Evolutionary conservation across 257 asterid genomes (phyloP), one percentile per base, ranked within the genome.

Genomic region (Solanum virginianum): DNA sequence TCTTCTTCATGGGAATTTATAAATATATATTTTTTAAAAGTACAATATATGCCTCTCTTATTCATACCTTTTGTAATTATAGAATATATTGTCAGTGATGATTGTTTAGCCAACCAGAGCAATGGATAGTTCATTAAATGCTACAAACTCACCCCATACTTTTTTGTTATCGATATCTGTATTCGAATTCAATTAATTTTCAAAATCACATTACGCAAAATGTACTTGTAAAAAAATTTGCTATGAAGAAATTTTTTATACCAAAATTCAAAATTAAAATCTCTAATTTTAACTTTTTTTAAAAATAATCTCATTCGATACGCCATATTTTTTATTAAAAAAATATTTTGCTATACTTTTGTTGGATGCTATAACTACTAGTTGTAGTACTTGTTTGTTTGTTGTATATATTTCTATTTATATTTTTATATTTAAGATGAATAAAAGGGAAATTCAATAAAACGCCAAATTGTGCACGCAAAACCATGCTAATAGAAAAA

Each of bases 401-500:
- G 53, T 45, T 39, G 43, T 55, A 10, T 12, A 24, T 69, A n/a
- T n/a, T 32, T 83, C 39, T 36, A 3, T 36, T 36, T 36, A 36
- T 36, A 36, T 36, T 36, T 4, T 36, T 36, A 36, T 36, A 36
- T 4, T 36, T 36, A 7, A 8, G 43, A 74, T 80, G 80, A 39
- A 56, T 82, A 77, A 59, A 80, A 86, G 59, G 53, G 79, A 5
- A 81, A 24, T 1, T 6, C 6, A 8, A 82, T n/a, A 82, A 62
- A 83, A 55, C 20, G 32, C 84, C 87, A 84, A 86, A 80, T 16
- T 62, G 39, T 62, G 71, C 90, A 86, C 90, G 22, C 82, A 86
- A 88, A 86, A 59, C 87, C 65, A 86, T 53, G 90, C 84, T 47
- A 17, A 70, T 47, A 9, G 15, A 87, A 71, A 79, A 80, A 49